Conservation (phyloP, 176 grass and related monocot genomes). For the Phragmites australis region DNA sequence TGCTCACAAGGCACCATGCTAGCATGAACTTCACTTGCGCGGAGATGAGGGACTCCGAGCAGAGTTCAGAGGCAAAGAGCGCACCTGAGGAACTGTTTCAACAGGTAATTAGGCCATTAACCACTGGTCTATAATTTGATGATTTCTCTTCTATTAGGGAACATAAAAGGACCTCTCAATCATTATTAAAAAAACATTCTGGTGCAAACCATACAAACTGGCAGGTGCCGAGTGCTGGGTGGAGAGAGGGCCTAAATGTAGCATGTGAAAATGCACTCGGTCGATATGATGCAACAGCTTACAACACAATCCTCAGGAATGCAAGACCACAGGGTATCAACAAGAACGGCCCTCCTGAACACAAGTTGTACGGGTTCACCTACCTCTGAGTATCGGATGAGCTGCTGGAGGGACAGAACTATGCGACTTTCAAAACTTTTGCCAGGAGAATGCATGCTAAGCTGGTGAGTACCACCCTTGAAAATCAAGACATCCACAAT, state of each 20-base stretch:
- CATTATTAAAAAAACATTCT: slow-evolving; percentile 6
- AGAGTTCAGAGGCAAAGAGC: slow-evolving; percentile 56
- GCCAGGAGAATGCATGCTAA: slow-evolving; percentile 93
- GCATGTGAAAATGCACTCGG: slow-evolving; percentile 77
- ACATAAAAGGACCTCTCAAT: background rate
- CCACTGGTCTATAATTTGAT: background rate
- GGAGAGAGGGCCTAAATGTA: slow-evolving; percentile 79
- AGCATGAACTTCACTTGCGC: slow-evolving; percentile 89
- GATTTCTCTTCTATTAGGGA: background rate
- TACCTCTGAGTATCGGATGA: slow-evolving; percentile 76
- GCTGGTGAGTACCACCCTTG: slow-evolving; percentile 46
- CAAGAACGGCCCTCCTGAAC: slow-evolving; percentile 51
- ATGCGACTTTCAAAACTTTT: slow-evolving; percentile 71
- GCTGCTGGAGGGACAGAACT: slow-evolving; percentile 64
- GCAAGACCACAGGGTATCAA: slow-evolving; percentile 68
- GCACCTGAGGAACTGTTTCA: slow-evolving; percentile 82
- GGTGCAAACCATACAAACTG: slow-evolving; percentile 1
- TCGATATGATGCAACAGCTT: slow-evolving; percentile 73
- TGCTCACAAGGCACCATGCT: slow-evolving; percentile 68
- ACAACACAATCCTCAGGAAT: slow-evolving; percentile 84
- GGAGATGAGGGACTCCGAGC: slow-evolving; percentile 80
- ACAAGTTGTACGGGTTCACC: slow-evolving; percentile 70
- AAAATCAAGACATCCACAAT: background rate
- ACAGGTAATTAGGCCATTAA: slow-evolving; percentile 56
- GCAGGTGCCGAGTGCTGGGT: slow-evolving; percentile 82